Evolutionary conservation across 306 rosid genomes (phyloP), one percentile per base, ranked within the genome.

Genomic region (Cicer arietinum): DNA sequence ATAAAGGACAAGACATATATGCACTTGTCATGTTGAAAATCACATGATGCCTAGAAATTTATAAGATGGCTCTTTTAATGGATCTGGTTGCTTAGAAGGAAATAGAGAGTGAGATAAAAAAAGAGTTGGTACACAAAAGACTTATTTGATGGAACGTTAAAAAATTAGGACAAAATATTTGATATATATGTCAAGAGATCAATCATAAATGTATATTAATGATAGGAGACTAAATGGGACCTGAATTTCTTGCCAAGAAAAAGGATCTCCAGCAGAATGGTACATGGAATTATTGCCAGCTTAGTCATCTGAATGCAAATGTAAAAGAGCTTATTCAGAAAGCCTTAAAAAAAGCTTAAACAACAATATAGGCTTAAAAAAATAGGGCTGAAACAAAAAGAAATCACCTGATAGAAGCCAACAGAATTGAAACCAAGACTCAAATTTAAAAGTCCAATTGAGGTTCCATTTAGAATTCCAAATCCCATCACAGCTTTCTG

Each of bases 351-450:
- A 65, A 77, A 20, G 16, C 43, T 52, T 10, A 74, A 74, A 78
- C 22, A 67, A 59, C 35, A 7, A 59, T 11, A 6, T 6, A 59
- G 41, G 4, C 43, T 30, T 11, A 2, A 17, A 1, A 16, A 53
- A 53, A 16, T 17, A 53, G 10, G 67, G 50, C 3, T 20, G 40
- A 18, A 17, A 18, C 54, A 71, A n/a, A 7, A 56, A 30, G 2
- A 22, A 41, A 67, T 20, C 56, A 87, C 90, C 88, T 87, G 90
- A 73, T 82, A 87, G 75, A 84, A 87, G 16, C 90, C 90, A 16
- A 87, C 90, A 43, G 90, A 87, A 71, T 87, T 87, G 82, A 87
- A 87, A 13, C 90, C 90, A 42, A 87, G 54, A 69, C 90, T 87
- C 70, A 87, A 83, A 79, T 87, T 87, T 67, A 87, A 25, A 64